Evolutionary conservation across 805 yeast genomes (phyloP).

Genomic region (Saccharomyces mikatae): DNA sequence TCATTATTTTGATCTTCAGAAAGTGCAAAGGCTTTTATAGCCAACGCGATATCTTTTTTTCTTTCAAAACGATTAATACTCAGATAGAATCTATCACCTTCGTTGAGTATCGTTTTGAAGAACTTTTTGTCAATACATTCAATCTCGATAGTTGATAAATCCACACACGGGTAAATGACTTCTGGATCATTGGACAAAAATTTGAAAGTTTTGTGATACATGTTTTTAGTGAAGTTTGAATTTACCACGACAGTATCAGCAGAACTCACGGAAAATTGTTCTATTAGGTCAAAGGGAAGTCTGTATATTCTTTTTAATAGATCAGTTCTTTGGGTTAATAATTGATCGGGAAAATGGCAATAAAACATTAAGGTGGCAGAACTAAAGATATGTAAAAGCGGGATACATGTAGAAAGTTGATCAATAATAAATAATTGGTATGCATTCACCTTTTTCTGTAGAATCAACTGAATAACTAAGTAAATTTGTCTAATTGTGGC

Average conservation of each 20-base stretch:
- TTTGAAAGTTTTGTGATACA: constrained; percentile 59
- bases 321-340: constrained; percentile 54
- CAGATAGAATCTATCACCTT: constrained; percentile 38
- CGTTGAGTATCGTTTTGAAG: constrained; percentile 9
- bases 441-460: constrained; percentile 37
- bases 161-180: constrained; percentile 58
- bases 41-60: constrained; percentile 74
- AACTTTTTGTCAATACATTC: constrained; percentile 11
- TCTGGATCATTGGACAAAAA: constrained; percentile 25
- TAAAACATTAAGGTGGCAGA: constrained; percentile 59
- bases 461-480: constrained; percentile 42
- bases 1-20: constrained; percentile 24
- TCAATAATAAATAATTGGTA: constrained; percentile 79
- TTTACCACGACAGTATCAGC: constrained; percentile 83
- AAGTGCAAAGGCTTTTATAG: constrained; percentile 56
- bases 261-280: constrained; percentile 66
- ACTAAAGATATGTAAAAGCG: constrained; percentile 47
- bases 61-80: constrained; percentile 86
- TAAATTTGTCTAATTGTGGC: constrained; percentile 79
- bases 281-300: constrained; percentile 74
- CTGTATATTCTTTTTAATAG: constrained; percentile 59
- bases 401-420: constrained; percentile 75
- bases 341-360: constrained; percentile 93
- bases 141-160: constrained; percentile 30
- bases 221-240: constrained; percentile 68